Conservation (phyloP, 345 rosid species). For the Mercurialis annua region DNA sequence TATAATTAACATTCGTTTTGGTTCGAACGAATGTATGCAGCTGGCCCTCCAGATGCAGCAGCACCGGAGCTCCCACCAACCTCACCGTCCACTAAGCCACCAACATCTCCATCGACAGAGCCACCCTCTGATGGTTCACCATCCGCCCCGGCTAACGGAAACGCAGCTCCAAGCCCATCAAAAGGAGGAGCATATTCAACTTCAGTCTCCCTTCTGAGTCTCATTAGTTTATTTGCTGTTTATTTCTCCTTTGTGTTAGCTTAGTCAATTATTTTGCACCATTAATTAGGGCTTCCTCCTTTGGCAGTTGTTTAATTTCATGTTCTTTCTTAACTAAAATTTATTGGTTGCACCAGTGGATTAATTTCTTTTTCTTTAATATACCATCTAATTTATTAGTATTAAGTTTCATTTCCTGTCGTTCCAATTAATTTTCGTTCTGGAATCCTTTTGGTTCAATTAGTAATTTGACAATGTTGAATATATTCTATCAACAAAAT, state of each 20-base stretch:
- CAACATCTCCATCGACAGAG: neutral
- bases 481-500: too few relatives aligned
- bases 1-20: too few relatives aligned
- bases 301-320: neutral
- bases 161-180: constrained; percentile 10
- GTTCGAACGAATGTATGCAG: neutral
- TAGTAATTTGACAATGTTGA: too few relatives aligned
- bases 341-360: too few relatives aligned
- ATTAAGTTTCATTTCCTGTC: too few relatives aligned
- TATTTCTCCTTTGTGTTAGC: neutral
- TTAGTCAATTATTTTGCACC: neutral
- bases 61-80: neutral
- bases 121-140: neutral
- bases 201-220: neutral
- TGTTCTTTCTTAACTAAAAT: neutral
- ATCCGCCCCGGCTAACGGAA: too few relatives aligned
- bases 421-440: too few relatives aligned
- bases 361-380: too few relatives aligned
- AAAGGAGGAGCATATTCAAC: neutral
- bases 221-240: constrained; percentile 10
- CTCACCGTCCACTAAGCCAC: neutral
- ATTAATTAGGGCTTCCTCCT: too few relatives aligned
- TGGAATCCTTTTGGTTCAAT: too few relatives aligned
- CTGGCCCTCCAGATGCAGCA: neutral
- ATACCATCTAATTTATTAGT: too few relatives aligned